Base-by-base conservation (phyloP, 1,284 basidiomycete species). In the Macrocystidia cucumis region DNA sequence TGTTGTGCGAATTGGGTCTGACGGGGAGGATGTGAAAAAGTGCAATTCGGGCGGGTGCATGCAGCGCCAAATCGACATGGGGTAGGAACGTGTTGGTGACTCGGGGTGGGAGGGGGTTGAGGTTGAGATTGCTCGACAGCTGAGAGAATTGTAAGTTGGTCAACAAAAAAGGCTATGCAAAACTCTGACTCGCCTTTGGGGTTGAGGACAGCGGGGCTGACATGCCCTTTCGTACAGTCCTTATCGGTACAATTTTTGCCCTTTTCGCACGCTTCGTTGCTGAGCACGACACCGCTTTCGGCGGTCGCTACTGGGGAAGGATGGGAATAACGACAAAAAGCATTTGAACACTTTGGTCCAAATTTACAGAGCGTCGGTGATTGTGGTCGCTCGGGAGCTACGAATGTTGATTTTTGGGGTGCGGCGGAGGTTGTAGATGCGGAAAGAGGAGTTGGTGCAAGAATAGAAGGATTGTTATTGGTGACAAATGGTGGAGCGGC, bases 341-440 rank as follows among this genome's bases (percentile, higher is more conserved):
- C 69, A 56, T 95, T 93, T 34, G 81, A 85, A 59, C 92, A 97
- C 46, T 91, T 92, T 14, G 83, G 69, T 4, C 73, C 78, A 47
- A 85, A 96, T 62, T 93, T 93, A 75, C 92, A 97, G 13, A 97
- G 63, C 0, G 84, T 86, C 0, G 86, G 86, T 2, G 86, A 87
- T 47, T 82, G 79, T 2, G 85, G 86, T 19, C 86, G 72, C 42
- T 81, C 78, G n/a, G 84, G 83, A 9, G 76, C 52, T 2, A 64
- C 67, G 46, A 75, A 81, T 2, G 67, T 64, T 5, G 63, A 51
- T 20, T 62, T 65, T 38, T 51, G 49, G 4, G 57, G 45, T 9
- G 55, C 42, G 17, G 47, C 31, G 36, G 47, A 22, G 2, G 52
- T 34, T 2, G 57, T 45, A 18, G 45, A 36, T 14, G 50, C 36